Evolutionary conservation across 805 yeast species (phyloP), one percentile per base, ranked within the genome.

Genomic region (Spathaspora boniae): DNA sequence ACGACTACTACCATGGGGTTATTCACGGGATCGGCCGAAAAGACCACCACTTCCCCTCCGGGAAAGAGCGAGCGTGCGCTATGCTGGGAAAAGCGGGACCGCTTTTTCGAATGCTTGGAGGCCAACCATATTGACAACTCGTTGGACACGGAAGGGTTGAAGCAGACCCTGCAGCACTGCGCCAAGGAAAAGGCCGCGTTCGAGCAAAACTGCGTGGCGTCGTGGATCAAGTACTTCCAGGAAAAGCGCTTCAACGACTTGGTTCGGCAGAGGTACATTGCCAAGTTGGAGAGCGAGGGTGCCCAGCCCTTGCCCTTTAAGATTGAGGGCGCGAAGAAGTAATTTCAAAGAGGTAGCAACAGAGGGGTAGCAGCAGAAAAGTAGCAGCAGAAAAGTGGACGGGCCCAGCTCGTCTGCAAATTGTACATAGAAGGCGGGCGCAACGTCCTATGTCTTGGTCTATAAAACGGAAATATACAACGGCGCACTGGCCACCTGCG

Each of bases 11-110:
- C 18, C 16, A 78, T 78, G 84, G 81, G 81, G 17, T 53, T 78
- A 18, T 78, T 77, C 47, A n/a, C n/a, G n/a, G n/a, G n/a, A n/a
- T 50, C 68, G 20, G 58, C 53, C 30, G 60, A 57, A 19, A 53
- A 54, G 31, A 14, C 20, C 28, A 62, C 62, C 23, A 54, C 55
- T 34, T 47, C 47, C 2, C 71, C 79, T 4, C 83, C 83, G 23
- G 76, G 77, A 53, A 78, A 89, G 50, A 62, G 76, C 18, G 76
- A 80, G 46, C 75, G 98, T 45, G 72, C 77, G 52, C 65, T 69
- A 41, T 91, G 98, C 65, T 93, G 98, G 98, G 91, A 81, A 33
- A 70, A 91, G 6, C 74, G 98, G 41, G 98, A 91, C 51, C 48
- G 50, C 26, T 88, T 74, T 54, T 86, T 86, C 50, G 70, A 61